Conservation (phyloP, 805 yeast species). For the Lipomyces japonicus region DNA sequence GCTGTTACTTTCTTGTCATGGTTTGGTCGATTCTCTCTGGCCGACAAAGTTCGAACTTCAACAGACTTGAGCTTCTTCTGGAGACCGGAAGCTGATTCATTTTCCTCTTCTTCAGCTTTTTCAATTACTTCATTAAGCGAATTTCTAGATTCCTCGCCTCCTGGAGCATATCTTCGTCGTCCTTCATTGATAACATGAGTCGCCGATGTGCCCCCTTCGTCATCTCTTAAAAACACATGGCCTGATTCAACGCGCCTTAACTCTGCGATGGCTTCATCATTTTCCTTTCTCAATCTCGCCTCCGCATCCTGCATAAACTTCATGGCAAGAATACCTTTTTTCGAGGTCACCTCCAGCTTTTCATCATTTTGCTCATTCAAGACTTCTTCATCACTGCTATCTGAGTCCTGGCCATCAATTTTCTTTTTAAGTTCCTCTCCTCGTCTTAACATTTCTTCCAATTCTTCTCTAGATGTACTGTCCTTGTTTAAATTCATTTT, state of each 20-base stretch:
- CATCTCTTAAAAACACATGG: constrained; percentile 39
- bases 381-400: constrained; percentile 45
- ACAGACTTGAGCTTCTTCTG: constrained; percentile 9
- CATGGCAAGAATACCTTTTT: constrained; percentile 86
- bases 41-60: background rate
- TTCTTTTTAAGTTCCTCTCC: constrained; percentile 73
- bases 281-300: constrained; percentile 57
- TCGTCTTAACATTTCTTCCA: constrained; percentile 90
- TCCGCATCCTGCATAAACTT: constrained; percentile 93
- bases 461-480: constrained; percentile 73
- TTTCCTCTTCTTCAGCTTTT: constrained; percentile 23
- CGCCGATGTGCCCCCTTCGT: constrained; percentile 44
- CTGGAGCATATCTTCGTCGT: constrained; percentile 74
- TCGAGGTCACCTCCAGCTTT: constrained; percentile 37
- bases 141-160: constrained; percentile 42
- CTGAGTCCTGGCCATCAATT: constrained; percentile 58
- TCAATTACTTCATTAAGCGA: constrained; percentile 24
- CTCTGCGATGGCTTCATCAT: constrained; percentile 50
- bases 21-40: constrained; percentile 2
- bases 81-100: constrained; percentile 6
- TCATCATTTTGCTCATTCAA: constrained; percentile 47
- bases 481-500: constrained; percentile 89
- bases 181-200: constrained; percentile 59
- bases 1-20: background rate
- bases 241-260: constrained; percentile 51